phyloP scores from a whole-genome alignment of 495 filamentous ascomycete genomes.

The Neurospora sp. region DNA sequence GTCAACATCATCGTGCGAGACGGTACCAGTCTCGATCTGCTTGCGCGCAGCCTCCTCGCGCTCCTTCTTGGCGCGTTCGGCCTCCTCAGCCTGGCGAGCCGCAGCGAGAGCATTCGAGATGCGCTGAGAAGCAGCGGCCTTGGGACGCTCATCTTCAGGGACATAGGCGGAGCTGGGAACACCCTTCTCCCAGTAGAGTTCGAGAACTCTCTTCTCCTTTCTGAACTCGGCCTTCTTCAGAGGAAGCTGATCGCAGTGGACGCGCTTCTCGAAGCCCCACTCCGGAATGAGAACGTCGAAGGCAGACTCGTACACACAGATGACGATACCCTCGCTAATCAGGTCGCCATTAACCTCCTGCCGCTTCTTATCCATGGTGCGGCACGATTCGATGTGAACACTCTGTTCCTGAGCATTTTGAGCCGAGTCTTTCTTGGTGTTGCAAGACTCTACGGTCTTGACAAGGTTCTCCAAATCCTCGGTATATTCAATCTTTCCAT shows the following conservation, averaged over 20 bases:
- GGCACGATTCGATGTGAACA: constrained; percentile 95
- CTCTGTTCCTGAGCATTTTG: constrained; percentile 97
- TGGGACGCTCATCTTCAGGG: constrained; percentile 91
- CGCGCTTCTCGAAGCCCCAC: constrained; percentile 97
- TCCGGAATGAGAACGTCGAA: constrained; percentile 98
- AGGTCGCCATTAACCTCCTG: constrained; percentile 81
- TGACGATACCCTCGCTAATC: constrained; percentile 91
- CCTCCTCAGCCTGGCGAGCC: constrained; percentile 68
- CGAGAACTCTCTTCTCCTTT: constrained; percentile 84
- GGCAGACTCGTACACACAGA: constrained; percentile 97
- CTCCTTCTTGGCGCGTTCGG: constrained; percentile 67
- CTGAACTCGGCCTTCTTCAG: constrained; percentile 98
- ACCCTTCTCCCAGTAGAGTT: constrained; percentile 99
- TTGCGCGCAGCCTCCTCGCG: constrained; percentile 78
- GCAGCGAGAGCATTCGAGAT: constrained; percentile 66
- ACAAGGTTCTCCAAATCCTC: constrained; percentile 80
- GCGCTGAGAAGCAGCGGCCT: constrained; percentile 56
- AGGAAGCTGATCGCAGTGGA: constrained; percentile 95
- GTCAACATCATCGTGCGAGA: constrained; percentile 81
- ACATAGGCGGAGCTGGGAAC: constrained; percentile 93
- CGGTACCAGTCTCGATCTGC: constrained; percentile 86
- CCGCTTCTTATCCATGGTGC: constrained; percentile 81
- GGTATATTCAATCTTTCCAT: constrained; percentile 71
- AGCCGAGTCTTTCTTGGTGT: constrained; percentile 98
- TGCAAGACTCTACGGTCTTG: constrained; percentile 93